Conservation (phyloP, 352 stramenopile species). For the Globisporangium camurandrum region DNA sequence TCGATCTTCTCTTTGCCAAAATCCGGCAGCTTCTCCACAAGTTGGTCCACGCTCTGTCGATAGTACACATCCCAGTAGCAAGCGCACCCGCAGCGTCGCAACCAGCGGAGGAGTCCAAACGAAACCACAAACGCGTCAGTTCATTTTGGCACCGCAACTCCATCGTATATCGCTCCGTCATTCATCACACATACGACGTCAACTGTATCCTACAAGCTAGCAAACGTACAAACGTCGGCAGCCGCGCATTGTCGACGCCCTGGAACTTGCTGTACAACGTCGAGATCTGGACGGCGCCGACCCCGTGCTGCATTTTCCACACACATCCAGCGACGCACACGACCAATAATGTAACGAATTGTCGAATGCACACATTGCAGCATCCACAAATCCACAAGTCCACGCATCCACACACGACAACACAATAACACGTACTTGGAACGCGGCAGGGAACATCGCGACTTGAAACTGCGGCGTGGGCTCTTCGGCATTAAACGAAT, state of each 20-base stretch:
- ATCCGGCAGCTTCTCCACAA: conserved; percentile 57
- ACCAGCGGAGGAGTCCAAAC: conserved; percentile 9
- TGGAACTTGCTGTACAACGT: conserved; percentile 85
- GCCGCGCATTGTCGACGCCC: conserved; percentile 24
- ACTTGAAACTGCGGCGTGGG: conserved; percentile 69
- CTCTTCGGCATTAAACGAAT: conserved; percentile 54
- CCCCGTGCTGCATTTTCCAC: conserved; percentile 37
- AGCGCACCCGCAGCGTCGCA: not conserved
- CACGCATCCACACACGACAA: not conserved
- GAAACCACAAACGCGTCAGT: conserved; percentile 8
- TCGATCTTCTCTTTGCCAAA: conserved; percentile 69
- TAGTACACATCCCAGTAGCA: not conserved
- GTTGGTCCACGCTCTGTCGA: conserved; percentile 53
- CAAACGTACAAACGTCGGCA: conserved; percentile 57
- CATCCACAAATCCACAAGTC: not conserved
- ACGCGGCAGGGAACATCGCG: conserved; percentile 54
- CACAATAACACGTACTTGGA: conserved; percentile 39
- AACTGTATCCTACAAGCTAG: no score
- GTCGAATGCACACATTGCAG: no score
- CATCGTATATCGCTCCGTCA: no score
- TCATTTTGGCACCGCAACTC: no score
- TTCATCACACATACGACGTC: not conserved
- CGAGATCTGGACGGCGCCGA: conserved; percentile 76
- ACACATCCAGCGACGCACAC: conserved; percentile 2
- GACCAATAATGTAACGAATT: no score